A percentile compares a stretch with the other conserved stretches of the same genome.
Evolutionary conservation across 1,284 basidiomycete species (phyloP).

Genomic region (Mycosarcoma mackinlayi): DNA sequence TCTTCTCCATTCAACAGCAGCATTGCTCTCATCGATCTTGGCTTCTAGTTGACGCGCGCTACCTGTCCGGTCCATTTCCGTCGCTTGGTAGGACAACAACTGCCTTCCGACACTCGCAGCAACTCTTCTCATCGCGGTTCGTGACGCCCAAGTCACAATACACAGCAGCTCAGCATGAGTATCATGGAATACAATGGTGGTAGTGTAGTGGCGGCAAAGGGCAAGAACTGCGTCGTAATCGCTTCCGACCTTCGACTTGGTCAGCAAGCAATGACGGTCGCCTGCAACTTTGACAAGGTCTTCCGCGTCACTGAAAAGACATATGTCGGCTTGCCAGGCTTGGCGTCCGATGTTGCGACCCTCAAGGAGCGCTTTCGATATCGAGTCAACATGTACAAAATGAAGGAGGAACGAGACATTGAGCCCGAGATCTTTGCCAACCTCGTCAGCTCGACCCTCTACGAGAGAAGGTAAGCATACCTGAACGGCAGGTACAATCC

Average conservation of each 20-base stretch:
- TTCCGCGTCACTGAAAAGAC: constrained; percentile 94
- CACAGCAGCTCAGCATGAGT: constrained; percentile 53
- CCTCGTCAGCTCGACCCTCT: constrained; percentile 95
- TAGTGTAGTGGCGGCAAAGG: constrained; percentile 98
- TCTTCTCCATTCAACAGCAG: not conserved
- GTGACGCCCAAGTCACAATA: constrained; percentile 30
- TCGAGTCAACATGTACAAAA: constrained; percentile 98
- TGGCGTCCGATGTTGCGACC: constrained; percentile 92
- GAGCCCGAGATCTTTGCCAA: constrained; percentile 96
- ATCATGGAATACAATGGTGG: constrained; percentile 85
- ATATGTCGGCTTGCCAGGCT: constrained; percentile 89
- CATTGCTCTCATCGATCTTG: not conserved
- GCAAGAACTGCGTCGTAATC: constrained; percentile 98
- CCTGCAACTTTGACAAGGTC: constrained; percentile 94
- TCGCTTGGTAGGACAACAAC: not conserved
- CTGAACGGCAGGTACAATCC: not conserved
- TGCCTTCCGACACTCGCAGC: not conserved
- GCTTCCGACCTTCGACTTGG: constrained; percentile 94
- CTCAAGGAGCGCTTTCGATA: constrained; percentile 77
- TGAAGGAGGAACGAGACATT: constrained; percentile 98
- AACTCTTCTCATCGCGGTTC: not conserved
- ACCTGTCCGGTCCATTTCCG: too few relatives aligned
- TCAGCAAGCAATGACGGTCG: constrained; percentile 86
- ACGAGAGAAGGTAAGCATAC: constrained; percentile 79
- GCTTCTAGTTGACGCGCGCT: too few relatives aligned